A percentile compares a stretch with the other conserved stretches of the same genome.
phyloP scores from a whole-genome alignment of 1,139 yeast genomes.

The Diutina rugosa region DNA sequence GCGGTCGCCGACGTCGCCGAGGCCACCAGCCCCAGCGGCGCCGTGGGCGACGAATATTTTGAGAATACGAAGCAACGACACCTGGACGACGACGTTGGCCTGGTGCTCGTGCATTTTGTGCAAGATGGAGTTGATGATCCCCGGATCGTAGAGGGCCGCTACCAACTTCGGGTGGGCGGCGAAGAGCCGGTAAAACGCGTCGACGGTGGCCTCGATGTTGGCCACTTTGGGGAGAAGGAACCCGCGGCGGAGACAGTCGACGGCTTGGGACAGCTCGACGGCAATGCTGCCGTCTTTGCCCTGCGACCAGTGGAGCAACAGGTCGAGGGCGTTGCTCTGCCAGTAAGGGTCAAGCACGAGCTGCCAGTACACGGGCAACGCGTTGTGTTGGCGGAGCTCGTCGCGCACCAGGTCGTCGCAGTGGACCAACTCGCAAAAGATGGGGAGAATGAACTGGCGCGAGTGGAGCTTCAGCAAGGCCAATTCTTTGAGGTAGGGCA shows the following conservation, averaged over 20 bases:
- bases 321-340: constrained; percentile 59
- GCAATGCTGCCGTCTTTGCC: constrained; percentile 14
- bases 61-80: constrained; percentile 5
- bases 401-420: constrained; percentile 28
- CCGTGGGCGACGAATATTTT: not conserved
- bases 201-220: constrained; percentile 28
- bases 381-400: constrained; percentile 23
- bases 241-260: constrained; percentile 23
- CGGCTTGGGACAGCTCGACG: constrained; percentile 16
- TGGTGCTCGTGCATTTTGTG: constrained; percentile 15
- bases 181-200: constrained; percentile 24
- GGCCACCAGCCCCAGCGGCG: not conserved
- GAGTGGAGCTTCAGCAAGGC: constrained; percentile 36
- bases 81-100: constrained; percentile 17
- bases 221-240: constrained; percentile 27
- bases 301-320: constrained; percentile 31
- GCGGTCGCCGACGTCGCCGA: not conserved
- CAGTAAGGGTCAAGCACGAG: constrained; percentile 50
- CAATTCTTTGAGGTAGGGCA: constrained; percentile 37
- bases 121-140: constrained; percentile 16
- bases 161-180: constrained; percentile 11
- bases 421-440: constrained; percentile 50
- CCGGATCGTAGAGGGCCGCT: constrained; percentile 14
- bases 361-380: constrained; percentile 33
- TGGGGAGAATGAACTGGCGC: constrained; percentile 49